Evolutionary conservation across 768 basidiomycete species (phyloP).

Genomic region (Leccinum truebloodii): DNA sequence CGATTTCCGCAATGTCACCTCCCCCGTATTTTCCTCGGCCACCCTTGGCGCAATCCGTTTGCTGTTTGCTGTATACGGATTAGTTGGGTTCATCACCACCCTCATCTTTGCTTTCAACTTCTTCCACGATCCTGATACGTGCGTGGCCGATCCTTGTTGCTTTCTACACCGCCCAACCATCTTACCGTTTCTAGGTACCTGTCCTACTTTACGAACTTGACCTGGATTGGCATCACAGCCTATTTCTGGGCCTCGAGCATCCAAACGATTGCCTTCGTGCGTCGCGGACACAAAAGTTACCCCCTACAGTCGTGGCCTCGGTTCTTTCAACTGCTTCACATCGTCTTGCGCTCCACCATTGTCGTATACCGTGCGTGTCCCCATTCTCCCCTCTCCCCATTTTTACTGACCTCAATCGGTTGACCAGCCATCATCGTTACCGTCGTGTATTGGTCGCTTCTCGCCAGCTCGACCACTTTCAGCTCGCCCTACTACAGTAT

Average conservation of each 20-base stretch:
- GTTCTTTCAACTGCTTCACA: constrained; percentile 55
- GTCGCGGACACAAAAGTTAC: constrained; percentile 39
- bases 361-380: constrained; percentile 55
- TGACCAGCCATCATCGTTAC: constrained; percentile 63
- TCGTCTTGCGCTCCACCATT: constrained; percentile 51
- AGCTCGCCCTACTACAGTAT: constrained; percentile 38
- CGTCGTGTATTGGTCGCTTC: constrained; percentile 59
- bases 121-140: constrained; percentile 31
- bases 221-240: constrained; percentile 59
- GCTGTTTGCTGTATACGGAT: constrained; percentile 51
- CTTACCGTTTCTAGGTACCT: constrained; percentile 45
- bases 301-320: constrained; percentile 62
- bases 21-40: constrained; percentile 43
- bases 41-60: constrained; percentile 48
- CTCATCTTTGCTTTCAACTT: constrained; percentile 30
- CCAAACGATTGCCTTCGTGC: constrained; percentile 50
- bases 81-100: constrained; percentile 41
- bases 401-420: background rate
- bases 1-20: constrained; percentile 40
- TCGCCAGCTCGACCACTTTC: constrained; percentile 47
- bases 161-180: background rate
- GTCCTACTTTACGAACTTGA: constrained; percentile 65
- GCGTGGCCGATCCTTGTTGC: constrained; percentile 27
- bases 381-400: background rate
- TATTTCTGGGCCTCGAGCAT: constrained; percentile 62